A percentile compares a stretch with the other conserved stretches of the same genome.
These are phyloP conservation scores for Oryza meridionalis DNA, from an alignment of 176 grass and related monocot genomes.

Conservation along the genomic window DNA sequence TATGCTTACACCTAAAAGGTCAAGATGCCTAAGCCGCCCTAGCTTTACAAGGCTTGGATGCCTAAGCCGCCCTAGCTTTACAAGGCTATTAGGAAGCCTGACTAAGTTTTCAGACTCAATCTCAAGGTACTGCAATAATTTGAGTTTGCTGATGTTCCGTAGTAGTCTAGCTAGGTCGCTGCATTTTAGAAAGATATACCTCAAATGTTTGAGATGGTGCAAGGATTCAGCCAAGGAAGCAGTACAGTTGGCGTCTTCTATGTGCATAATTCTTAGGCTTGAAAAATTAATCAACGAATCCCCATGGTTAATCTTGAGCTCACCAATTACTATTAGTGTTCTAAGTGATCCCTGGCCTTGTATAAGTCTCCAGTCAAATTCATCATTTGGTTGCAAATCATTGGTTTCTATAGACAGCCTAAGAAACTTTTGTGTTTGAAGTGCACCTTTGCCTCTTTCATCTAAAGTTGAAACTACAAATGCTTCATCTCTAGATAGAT, in stretches of 20 bases:
- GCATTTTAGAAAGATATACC: background rate
- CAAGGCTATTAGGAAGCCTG: background rate
- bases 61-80: too few species aligned
- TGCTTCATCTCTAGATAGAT: too few species aligned
- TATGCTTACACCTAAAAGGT: background rate
- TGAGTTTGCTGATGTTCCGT: constrained; percentile 13
- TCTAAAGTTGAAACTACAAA: too few species aligned
- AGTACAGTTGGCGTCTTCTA: background rate
- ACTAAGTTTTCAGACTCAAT: background rate
- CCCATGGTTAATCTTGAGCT: too few species aligned
- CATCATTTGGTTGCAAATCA: too few species aligned
- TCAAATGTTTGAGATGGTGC: constrained; percentile 42
- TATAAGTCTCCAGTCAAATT: too few species aligned
- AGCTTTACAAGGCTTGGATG: background rate
- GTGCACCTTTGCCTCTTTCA: too few species aligned
- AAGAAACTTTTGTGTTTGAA: too few species aligned
- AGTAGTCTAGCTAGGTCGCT: background rate
- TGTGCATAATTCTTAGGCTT: constrained; percentile 16
- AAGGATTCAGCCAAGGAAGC: background rate
- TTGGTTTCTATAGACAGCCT: too few species aligned
- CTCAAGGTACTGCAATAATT: constrained; percentile 5
- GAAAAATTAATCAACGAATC: background rate
- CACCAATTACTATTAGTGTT: too few species aligned
- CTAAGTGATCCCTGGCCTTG: too few species aligned
- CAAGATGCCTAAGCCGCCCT: background rate